phyloP scores from a whole-genome alignment of 148 eudicot genomes.

The Talinum fruticosum region DNA sequence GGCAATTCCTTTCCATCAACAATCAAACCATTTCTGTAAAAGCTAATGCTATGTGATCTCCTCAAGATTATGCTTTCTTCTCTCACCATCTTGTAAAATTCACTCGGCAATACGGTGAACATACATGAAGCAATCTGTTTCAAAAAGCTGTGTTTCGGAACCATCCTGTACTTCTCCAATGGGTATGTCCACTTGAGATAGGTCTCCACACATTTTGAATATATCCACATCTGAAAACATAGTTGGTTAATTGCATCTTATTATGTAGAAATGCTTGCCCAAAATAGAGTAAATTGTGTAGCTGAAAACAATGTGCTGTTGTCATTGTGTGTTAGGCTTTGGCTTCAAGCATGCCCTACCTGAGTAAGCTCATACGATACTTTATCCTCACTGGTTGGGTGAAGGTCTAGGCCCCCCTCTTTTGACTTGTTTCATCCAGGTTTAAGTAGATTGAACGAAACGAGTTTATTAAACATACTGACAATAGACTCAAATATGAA shows the following conservation, averaged over 20 bases:
- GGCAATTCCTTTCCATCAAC: slow-evolving; percentile 4
- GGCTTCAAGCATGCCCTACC: no score
- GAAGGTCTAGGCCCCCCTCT: no score
- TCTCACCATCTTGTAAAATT: background rate
- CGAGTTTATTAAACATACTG: no score
- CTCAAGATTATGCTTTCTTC: slow-evolving; percentile 7
- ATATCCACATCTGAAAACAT: slow-evolving; percentile 37
- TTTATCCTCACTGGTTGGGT: no score
- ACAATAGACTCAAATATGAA: no score
- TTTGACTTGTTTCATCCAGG: no score
- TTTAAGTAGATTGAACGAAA: no score
- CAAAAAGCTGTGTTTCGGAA: slow-evolving; percentile 35
- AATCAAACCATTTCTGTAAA: background rate
- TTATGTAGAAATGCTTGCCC: background rate
- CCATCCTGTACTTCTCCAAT: slow-evolving; percentile 32
- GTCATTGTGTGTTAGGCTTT: no score
- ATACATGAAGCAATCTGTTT: background rate
- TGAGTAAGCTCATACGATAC: no score
- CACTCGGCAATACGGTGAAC: background rate
- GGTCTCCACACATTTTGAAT: slow-evolving; percentile 33
- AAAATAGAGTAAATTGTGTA: no score
- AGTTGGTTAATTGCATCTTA: background rate
- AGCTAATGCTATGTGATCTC: background rate
- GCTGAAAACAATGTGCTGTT: no score
- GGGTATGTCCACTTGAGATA: slow-evolving; percentile 38